Conservation (phyloP, 2,329 filamentous ascomycete genomes). For the Trichoderma sp. region DNA sequence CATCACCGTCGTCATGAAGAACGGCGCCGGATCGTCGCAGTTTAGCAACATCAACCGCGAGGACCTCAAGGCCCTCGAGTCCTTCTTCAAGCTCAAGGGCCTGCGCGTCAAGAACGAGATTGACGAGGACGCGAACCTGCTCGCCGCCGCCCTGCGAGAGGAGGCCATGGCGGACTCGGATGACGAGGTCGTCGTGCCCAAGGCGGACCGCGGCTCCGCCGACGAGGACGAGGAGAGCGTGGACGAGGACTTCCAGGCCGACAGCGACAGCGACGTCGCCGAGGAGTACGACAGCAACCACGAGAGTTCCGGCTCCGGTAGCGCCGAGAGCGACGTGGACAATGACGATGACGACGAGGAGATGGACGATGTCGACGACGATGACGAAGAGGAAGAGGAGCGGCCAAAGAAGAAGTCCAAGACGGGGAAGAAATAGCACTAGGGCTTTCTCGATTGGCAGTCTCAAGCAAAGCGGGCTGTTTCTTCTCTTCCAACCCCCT, state of each 20-base stretch:
- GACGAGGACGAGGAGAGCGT: constrained; percentile 95
- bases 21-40: constrained; percentile 82
- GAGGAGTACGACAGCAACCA: constrained; percentile 94
- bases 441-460: not conserved
- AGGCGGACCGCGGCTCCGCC: constrained; percentile 81
- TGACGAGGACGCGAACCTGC: constrained; percentile 81
- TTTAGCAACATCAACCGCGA: constrained; percentile 99
- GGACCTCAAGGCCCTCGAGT: constrained; percentile 93
- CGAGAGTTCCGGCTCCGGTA: constrained; percentile 77
- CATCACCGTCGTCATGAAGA: constrained; percentile 90
- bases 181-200: constrained; percentile 71
- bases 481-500: too few relatives aligned
- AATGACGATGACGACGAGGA: constrained; percentile 44
- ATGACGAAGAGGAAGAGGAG: constrained; percentile 47
- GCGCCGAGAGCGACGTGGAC: constrained; percentile 54
- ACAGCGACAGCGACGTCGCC: constrained; percentile 91
- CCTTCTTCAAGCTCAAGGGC: constrained; percentile 95
- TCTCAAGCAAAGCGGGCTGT: too few relatives aligned
- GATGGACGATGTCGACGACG: constrained; percentile 41
- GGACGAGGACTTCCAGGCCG: constrained; percentile 93
- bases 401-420: constrained; percentile 55
- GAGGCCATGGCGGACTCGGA: constrained; percentile 83
- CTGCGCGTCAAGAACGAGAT: constrained; percentile 98
- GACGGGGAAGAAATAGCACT: not conserved
- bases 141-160: constrained; percentile 81